Percentiles rank a stretch among this genome's conserved stretches.
These are phyloP conservation scores for Alnus rubra DNA, from an alignment of 306 rosid species.

Conservation along the genomic window DNA sequence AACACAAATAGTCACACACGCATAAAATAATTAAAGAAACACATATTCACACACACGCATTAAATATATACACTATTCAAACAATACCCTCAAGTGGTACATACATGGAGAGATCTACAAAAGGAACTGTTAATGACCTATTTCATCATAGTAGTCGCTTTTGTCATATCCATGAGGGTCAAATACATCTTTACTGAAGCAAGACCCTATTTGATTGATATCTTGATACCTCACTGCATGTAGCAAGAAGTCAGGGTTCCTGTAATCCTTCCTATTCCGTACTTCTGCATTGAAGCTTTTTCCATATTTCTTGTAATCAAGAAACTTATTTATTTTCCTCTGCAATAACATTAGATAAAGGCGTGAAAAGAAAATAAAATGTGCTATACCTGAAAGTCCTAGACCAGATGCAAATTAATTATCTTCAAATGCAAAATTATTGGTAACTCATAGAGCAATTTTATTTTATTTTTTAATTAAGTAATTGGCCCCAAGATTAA, in stretches of 20 bases:
- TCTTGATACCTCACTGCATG: constrained; percentile 97
- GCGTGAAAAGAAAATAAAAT: constrained; percentile 16
- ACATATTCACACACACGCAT: too few relatives aligned
- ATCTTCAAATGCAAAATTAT: neutral
- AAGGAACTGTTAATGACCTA: constrained; percentile 59
- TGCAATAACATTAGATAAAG: constrained; percentile 40
- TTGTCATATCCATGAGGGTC: constrained; percentile 93
- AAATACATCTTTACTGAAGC: constrained; percentile 95
- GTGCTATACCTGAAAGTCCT: neutral
- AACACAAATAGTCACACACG: too few relatives aligned
- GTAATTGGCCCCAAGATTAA: too few relatives aligned
- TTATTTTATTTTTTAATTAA: neutral
- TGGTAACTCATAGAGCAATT: neutral
- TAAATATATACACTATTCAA: neutral
- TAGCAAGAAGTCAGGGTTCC: constrained; percentile 89
- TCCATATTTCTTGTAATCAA: constrained; percentile 82
- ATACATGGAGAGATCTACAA: neutral
- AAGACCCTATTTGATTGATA: constrained; percentile 92
- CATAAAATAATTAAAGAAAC: neutral
- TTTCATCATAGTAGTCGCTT: constrained; percentile 82
- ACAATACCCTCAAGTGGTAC: neutral
- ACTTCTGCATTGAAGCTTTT: constrained; percentile 95
- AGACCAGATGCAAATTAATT: neutral
- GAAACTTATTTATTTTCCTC: constrained; percentile 85
- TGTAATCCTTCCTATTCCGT: constrained; percentile 88